Percentiles rank a stretch among this genome's conserved stretches.
Evolutionary conservation across 169 alveolate species (phyloP).

Genomic region (Toxoplasma gondii): DNA sequence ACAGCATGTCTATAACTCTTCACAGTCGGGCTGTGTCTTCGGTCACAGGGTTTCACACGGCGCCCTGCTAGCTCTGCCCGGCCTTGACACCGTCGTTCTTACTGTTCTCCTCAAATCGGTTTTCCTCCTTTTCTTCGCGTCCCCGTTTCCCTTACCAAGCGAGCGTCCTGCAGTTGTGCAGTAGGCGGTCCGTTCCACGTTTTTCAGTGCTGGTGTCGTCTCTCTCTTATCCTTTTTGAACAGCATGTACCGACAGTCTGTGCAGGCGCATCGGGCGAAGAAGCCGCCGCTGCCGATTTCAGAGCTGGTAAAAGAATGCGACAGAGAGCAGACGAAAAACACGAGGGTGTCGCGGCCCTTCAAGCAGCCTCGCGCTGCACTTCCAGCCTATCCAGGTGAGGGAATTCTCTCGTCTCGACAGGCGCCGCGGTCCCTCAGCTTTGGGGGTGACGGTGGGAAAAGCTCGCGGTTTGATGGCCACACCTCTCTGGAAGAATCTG

Average conservation of each 20-base stretch:
- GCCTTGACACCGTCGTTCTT: too few relatives aligned
- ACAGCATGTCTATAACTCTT: too few relatives aligned
- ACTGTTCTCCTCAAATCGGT: too few relatives aligned
- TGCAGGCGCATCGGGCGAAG: not conserved
- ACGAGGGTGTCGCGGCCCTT: not conserved
- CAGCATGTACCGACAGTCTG: not conserved
- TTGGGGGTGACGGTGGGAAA: not conserved
- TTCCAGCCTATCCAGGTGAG: not conserved
- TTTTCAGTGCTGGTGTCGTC: not conserved
- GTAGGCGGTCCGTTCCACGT: not conserved
- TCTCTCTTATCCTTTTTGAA: not conserved
- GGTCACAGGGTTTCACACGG: too few relatives aligned
- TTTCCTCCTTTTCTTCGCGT: too few relatives aligned
- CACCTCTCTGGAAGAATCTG: not conserved
- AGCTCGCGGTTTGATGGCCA: not conserved
- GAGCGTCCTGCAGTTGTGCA: too few relatives aligned
- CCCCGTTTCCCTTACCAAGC: too few relatives aligned
- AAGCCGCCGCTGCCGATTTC: not conserved
- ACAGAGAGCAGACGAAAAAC: not conserved
- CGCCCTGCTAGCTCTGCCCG: too few relatives aligned
- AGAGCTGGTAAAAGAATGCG: not conserved
- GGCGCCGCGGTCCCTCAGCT: not conserved
- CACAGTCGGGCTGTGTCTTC: too few relatives aligned
- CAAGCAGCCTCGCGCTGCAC: not conserved
- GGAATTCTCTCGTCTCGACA: not conserved